Evolutionary conservation across 2,329 filamentous ascomycete genomes (phyloP), one percentile per base, ranked within the genome.

Genomic region (Pseudogymnoascus sp.): DNA sequence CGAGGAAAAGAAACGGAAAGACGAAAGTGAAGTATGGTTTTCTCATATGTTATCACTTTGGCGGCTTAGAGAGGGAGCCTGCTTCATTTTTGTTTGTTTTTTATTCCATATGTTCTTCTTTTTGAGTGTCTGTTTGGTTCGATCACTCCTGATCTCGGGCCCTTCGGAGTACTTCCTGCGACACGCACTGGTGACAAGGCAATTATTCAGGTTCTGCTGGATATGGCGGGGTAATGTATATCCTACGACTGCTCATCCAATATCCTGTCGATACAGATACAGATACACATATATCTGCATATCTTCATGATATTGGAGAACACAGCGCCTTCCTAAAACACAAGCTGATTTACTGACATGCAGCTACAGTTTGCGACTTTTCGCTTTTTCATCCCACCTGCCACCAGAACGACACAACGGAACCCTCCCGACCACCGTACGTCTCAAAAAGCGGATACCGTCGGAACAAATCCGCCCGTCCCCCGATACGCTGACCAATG

Each of bases 391-490:
- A 15, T 52, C 25, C 42, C 42, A 29, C 39, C 39, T 42, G 18
- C 42, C 25, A 52, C 15, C 42, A 29, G 29, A 52, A 52, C 42
- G 42, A 15, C 42, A 52, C 42, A 52, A 52, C 25, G 13, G 13
- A 10, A 1, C 42, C 13, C 25, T 52, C 42, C 13, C 42, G 42
- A 29, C 42, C 42, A 52, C 42, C 42, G 25, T 52, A 52, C 42
- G 42, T 29, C 42, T 52, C 42, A 52, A 52, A 52, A 52, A 52
- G 42, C 42, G 42, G 42, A 52, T 29, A 52, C 42, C 42, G 13
- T 52, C 42, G 42, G 42, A 52, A 52, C 4, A 52, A 31, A 52
- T 52, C 42, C 42, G 42, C 42, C 42, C 42, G 42, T 2, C 42
- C 42, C 29, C 42, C 42, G 42, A 52, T 29, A 1, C 21, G 42